These are phyloP conservation scores for Echinochloa phyllopogon DNA, from an alignment of 176 grass and related monocot species.

Conservation along the genomic window DNA sequence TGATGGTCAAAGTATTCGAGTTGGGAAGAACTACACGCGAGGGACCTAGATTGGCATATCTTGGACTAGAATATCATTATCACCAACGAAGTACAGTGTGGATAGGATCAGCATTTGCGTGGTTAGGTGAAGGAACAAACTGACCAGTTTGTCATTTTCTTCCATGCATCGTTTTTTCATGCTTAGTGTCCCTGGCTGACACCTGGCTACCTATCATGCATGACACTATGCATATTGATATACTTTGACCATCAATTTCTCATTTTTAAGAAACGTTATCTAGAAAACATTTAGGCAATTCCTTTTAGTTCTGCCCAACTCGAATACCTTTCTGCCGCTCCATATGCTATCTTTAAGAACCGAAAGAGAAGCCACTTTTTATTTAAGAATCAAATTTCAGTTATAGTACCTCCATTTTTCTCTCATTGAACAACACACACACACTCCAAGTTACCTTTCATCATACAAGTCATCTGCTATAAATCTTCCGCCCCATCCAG, in stretches of 20 bases:
- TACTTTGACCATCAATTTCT: too few species aligned
- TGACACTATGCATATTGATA: not conserved
- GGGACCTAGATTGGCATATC: not conserved
- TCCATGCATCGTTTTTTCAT: not conserved
- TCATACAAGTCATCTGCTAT: not conserved
- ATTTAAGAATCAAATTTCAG: not conserved
- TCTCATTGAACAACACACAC: not conserved
- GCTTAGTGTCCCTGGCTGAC: not conserved
- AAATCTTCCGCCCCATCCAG: not conserved
- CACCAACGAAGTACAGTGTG: not conserved
- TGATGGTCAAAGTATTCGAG: not conserved
- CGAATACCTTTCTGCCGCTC: not conserved
- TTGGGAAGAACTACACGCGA: not conserved
- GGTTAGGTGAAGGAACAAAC: not conserved
- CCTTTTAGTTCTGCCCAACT: too few species aligned
- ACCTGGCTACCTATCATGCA: not conserved
- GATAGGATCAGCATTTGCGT: too few species aligned
- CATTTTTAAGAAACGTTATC: too few species aligned
- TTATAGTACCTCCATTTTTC: not conserved
- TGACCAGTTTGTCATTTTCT: not conserved
- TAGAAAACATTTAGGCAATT: too few species aligned
- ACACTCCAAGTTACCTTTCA: too few species aligned
- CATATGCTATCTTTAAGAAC: not conserved
- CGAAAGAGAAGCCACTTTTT: not conserved
- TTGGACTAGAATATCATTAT: not conserved